phyloP scores from a whole-genome alignment of 805 yeast genomes.

The Barnettozyma siamensis region DNA sequence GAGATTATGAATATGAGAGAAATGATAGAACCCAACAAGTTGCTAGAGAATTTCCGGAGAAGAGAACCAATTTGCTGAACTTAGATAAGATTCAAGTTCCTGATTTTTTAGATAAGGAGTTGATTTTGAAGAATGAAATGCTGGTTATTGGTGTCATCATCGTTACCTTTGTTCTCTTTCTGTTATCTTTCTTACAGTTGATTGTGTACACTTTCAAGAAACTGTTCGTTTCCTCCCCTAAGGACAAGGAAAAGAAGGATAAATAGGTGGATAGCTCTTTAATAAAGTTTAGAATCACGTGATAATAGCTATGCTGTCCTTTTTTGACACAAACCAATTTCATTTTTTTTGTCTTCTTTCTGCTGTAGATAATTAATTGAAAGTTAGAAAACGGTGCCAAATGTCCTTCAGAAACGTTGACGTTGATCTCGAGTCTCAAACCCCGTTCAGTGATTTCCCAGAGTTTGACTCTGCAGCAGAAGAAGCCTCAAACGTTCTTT shows the following conservation, averaged over 20 bases:
- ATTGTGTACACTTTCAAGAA: neutral
- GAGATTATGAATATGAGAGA: conserved; percentile 49
- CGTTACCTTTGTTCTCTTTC: conserved; percentile 7
- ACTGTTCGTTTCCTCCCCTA: neutral
- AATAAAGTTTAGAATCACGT: too few species aligned
- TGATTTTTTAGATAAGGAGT: conserved; percentile 37
- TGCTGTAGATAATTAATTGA: too few species aligned
- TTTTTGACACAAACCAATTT: neutral
- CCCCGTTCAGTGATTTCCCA: conserved; percentile 41
- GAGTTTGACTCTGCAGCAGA: conserved; percentile 45
- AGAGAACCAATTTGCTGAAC: conserved; percentile 30
- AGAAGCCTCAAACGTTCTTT: conserved; percentile 38
- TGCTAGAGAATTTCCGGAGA: conserved; percentile 26
- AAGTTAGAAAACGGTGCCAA: neutral
- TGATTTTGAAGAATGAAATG: conserved; percentile 46
- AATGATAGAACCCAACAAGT: conserved; percentile 36
- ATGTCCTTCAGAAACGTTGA: conserved; percentile 25
- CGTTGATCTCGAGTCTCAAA: conserved; percentile 24
- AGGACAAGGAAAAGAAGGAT: neutral
- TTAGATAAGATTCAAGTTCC: conserved; percentile 25
- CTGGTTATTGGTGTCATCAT: conserved; percentile 35
- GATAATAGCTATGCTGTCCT: too few species aligned
- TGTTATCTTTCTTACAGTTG: neutral
- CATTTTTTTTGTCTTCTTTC: too few species aligned
- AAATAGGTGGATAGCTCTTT: too few species aligned